phyloP scores from a whole-genome alignment of 1,139 yeast genomes.

The Lodderomyces metapsilosis region DNA sequence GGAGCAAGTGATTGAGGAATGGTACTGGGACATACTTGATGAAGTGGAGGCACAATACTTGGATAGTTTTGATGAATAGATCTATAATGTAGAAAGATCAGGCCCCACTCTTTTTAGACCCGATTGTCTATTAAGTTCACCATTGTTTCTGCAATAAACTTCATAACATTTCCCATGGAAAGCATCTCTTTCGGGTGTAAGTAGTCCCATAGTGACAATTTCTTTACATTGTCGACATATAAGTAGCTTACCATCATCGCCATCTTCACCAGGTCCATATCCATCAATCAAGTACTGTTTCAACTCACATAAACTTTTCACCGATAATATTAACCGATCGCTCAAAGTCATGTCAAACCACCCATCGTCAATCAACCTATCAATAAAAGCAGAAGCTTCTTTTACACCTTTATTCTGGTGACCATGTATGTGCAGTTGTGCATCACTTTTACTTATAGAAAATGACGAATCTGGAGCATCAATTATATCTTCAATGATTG shows the following conservation, averaged over 20 bases:
- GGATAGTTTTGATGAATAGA: constrained; percentile 39
- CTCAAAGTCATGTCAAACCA: constrained; percentile 43
- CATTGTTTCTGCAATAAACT: constrained; percentile 26
- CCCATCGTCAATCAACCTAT: constrained; percentile 46
- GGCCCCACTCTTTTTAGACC: constrained; percentile 20
- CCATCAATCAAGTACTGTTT: constrained; percentile 42
- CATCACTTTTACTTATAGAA: constrained; percentile 29
- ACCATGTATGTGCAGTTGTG: constrained; percentile 26
- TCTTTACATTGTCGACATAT: constrained; percentile 56
- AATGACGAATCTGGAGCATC: constrained; percentile 23
- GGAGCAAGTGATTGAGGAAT: constrained; percentile 75
- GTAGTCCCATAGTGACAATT: constrained; percentile 56
- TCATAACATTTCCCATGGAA: constrained; percentile 54
- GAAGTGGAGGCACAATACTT: constrained; percentile 72
- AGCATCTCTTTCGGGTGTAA: constrained; percentile 5
- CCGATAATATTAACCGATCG: constrained; percentile 35
- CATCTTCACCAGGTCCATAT: constrained; percentile 28
- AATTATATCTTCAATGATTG: constrained; percentile 46
- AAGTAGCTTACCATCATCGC: constrained; percentile 39
- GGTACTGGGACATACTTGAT: constrained; percentile 79
- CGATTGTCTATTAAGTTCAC: constrained; percentile 9
- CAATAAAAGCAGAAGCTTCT: constrained; percentile 38
- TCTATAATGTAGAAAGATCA: constrained; percentile 15
- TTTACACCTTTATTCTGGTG: constrained; percentile 23
- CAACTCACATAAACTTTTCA: constrained; percentile 48